Base-by-base conservation (phyloP, 140 eudicot species). In the Oenanthe javanica region DNA sequence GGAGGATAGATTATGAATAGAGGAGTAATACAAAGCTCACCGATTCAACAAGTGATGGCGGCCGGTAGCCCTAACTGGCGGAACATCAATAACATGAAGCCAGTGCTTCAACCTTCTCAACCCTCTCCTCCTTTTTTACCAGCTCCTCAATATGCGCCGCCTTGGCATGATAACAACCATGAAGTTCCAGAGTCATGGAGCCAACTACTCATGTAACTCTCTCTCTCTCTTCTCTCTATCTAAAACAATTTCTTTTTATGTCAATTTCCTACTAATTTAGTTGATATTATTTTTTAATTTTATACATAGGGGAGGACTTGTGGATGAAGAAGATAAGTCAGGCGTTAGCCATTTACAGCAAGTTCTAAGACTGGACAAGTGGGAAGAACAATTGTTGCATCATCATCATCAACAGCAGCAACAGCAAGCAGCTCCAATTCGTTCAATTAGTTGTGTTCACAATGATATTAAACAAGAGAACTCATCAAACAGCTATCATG, bases 11-110 rank as follows among this genome's bases (percentile, higher is more conserved):
- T 67, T 67, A 85, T 93, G 98, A 93, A 91, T 88, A 87, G 93
- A 86, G 91, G 91, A 66, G 84, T 89, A 49, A 79, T 90, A 86
- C 93, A 89, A 72, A 93, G 91, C 85, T 87, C 95, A 38, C 91
- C 97, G 78, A 90, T 91, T 86, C 97, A 92, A 81, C 97, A 93
- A 83, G 87, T 91, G 91, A 84, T 88, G 76, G 90, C 86, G 49
- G 93, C 88, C 83, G 93, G 96, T 59, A 86, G 88, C 16, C 89
- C 88, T 74, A 83, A 21, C 79, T 92, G 91, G 93, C 88, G 85
- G 91, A 89, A 79, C 84, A 91, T 84, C 75, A 83, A 80, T 47
- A 85, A 80, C 80, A 79, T 84, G 77, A 84, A 89, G 79, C 88
- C 90, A 1, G 85, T 90, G 5, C 85, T 19, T 1, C 48, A 88